phyloP scores from a whole-genome alignment of 306 rosid species.

The Rosa rugosa region DNA sequence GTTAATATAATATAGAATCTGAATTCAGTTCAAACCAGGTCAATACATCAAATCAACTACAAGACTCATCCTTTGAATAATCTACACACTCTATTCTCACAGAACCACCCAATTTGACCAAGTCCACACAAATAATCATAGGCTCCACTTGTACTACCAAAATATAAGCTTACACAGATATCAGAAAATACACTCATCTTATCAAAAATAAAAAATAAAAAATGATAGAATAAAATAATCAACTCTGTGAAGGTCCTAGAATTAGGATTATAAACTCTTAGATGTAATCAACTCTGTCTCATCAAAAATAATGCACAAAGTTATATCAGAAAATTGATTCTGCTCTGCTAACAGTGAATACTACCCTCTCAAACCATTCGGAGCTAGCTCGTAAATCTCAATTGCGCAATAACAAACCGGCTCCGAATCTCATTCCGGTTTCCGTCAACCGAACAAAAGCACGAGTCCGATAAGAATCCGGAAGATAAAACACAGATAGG shows the following conservation, averaged over 20 bases:
- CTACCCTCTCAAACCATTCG: no score
- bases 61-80: neutral
- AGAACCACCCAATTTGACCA: constrained; percentile 23
- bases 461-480: neutral
- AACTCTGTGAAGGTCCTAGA: neutral
- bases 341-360: neutral
- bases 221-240: no score
- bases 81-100: neutral
- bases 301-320: neutral
- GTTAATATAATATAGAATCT: neutral
- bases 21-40: neutral
- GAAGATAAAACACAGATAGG: neutral
- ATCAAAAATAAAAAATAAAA: neutral
- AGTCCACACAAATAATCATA: constrained; percentile 14
- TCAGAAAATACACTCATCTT: constrained; percentile 7
- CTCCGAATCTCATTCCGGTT: neutral
- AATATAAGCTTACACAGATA: neutral
- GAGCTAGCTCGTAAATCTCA: no score
- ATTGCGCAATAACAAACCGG: no score
- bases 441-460: constrained; percentile 24
- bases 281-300: no score
- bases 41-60: neutral
- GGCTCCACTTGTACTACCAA: neutral
- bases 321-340: neutral
- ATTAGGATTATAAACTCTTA: no score